A percentile compares a stretch with the other conserved stretches of the same genome.
phyloP scores from a whole-genome alignment of 2,329 filamentous ascomycete genomes.

The Xylaria sp. region DNA sequence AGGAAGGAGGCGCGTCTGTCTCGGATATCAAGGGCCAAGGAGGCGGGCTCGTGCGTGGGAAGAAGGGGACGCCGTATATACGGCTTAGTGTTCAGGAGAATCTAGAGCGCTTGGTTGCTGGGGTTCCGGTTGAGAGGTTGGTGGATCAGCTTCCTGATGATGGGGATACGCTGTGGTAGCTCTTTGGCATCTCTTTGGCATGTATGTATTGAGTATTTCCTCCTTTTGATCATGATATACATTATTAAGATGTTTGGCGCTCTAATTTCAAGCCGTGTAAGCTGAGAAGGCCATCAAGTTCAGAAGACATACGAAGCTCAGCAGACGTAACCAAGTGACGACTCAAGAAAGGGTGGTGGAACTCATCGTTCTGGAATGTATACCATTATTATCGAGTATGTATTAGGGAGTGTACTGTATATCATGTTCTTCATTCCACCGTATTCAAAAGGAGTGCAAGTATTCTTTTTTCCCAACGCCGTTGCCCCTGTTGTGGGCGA shows the following conservation, averaged over 20 bases:
- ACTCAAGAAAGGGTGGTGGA: background rate
- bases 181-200: too few species aligned
- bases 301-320: background rate
- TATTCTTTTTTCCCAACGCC: slow-evolving; percentile 23
- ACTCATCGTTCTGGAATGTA: background rate
- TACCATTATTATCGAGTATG: slow-evolving; percentile 5
- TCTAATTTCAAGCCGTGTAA: background rate
- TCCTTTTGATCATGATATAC: background rate
- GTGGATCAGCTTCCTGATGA: slow-evolving; percentile 46
- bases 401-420: slow-evolving; percentile 25
- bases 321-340: background rate
- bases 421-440: slow-evolving; percentile 13
- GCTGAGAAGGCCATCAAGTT: background rate
- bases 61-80: slow-evolving; percentile 44
- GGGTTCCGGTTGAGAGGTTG: slow-evolving; percentile 29
- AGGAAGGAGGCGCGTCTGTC: slow-evolving; percentile 29
- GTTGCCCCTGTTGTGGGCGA: slow-evolving; percentile 23
- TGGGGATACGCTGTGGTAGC: slow-evolving; percentile 42
- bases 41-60: slow-evolving; percentile 41
- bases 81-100: slow-evolving; percentile 45
- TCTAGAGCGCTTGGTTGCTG: slow-evolving; percentile 35
- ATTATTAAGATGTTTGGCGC: background rate
- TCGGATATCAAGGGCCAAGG: slow-evolving; percentile 45
- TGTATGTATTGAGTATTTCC: too few species aligned
- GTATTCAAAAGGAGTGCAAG: slow-evolving; percentile 23